Evolutionary conservation across 352 stramenopile species (phyloP), one percentile per base, ranked within the genome.

Genomic region (Phytophthora multivora): DNA sequence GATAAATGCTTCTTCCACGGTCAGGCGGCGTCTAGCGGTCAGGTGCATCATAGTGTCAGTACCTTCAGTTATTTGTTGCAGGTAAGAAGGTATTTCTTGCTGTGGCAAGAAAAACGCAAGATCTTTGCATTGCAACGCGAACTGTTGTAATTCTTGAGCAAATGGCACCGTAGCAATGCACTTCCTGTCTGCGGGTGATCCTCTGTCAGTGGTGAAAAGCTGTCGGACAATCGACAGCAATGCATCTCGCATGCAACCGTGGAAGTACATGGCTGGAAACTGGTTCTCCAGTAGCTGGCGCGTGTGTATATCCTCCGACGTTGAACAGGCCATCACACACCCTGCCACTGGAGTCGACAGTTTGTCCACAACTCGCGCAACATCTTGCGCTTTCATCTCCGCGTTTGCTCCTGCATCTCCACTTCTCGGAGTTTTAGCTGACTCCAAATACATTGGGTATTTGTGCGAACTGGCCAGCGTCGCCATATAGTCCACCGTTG

Each of bases 181-280:
- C 9, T 66, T 50, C 11, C 43, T 57, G 9, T 58, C 45, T 21
- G 23, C 50, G 4, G 45, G 30, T 38, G 51, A 15, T 13, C 12
- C 38, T 51, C n/a, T 26, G 19, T 10, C 43, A 2, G 25, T 41
- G 5, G 36, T 48, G 38, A 80, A 78, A 45, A 80, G 38, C 9
- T 74, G 52, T 5, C 28, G 41, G 25, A 76, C 30, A 16, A 80
- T 23, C 15, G 55, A 19, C 7, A 63, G 38, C 19, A 80, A 57
- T 1, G 65, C 65, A n/a, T 68, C 50, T 39, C 60, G 57, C 50
- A 78, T 48, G 25, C 72, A 80, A 25, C 72, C 72, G 21, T 80
- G 54, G 35, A 80, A 78, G 36, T 73, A 73, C 65, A 78, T 76
- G 25, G 43, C 41, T 11, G 72, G 72, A 21, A 73, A 76, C 30